Evolutionary conservation across 1,139 yeast genomes (phyloP).

Genomic region (Saccharomyces pastorianus): DNA sequence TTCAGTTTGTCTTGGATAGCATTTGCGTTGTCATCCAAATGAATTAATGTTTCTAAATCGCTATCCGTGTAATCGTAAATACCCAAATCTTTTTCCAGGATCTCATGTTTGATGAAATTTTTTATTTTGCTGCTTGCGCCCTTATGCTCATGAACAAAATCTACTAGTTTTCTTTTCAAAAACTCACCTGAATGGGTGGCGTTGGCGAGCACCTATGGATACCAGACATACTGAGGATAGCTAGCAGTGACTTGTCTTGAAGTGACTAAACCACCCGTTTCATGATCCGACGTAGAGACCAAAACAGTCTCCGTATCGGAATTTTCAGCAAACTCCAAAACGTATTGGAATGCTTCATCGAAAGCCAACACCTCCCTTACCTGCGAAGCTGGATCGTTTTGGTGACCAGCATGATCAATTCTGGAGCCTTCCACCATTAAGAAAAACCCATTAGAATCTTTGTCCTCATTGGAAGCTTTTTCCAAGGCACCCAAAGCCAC

Average conservation of each 20-base stretch:
- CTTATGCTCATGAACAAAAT: conserved; percentile 29
- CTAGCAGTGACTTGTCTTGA: conserved; percentile 59
- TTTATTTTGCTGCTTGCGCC: conserved; percentile 25
- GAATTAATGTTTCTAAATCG: conserved; percentile 38
- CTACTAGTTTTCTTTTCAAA: conserved; percentile 37
- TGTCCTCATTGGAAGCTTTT: conserved; percentile 42
- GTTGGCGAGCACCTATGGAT: conserved; percentile 57
- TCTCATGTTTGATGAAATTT: conserved; percentile 42
- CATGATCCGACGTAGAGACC: conserved; percentile 80
- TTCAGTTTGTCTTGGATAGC: conserved; percentile 39
- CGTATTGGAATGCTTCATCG: conserved; percentile 67
- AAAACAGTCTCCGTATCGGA: conserved; percentile 65
- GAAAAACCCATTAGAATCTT: conserved; percentile 72
- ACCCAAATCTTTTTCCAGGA: conserved; percentile 53
- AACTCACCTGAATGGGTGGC: conserved; percentile 70
- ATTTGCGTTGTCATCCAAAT: conserved; percentile 8
- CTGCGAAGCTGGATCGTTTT: conserved; percentile 83
- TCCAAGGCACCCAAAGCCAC: conserved; percentile 62
- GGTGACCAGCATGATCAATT: conserved; percentile 89
- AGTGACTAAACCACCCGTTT: conserved; percentile 78
- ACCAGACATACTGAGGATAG: conserved; percentile 69
- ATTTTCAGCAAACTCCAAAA: conserved; percentile 53
- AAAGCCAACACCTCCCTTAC: conserved; percentile 69
- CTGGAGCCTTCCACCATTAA: conserved; percentile 78
- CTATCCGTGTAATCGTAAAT: conserved; percentile 44